Base-by-base conservation (phyloP, 176 grass and related monocot species). In the Triticum urartu region DNA sequence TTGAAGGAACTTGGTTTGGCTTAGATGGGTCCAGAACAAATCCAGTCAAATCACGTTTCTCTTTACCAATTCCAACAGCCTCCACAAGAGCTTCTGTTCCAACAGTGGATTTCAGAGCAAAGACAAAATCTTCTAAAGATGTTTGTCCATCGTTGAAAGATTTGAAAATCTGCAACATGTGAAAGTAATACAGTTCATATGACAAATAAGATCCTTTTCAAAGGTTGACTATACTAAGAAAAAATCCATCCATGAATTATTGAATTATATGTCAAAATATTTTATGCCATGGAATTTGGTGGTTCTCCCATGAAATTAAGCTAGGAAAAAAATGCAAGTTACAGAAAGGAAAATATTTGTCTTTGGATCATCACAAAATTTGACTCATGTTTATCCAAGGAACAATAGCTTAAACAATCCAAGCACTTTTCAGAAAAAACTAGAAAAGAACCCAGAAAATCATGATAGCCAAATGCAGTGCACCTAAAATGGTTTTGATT, bases 41-140 rank as follows among this genome's bases (percentile, higher is more conserved):
- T 80, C 87, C 90, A 20, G 94, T 94, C 84, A 99, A 85, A 86
- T 96, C 97, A 28, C 75, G 79, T 79, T 92, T 93, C 71, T 90
- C 90, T 89, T 92, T 94, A 88, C 94, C 94, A 82, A 99, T 91
- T 40, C 84, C 90, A 81, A 99, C 84, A 6, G 87, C 87, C 68
- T 96, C 94, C 36, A 96, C 89, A 84, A 99, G 79, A 77, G 62
- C 86, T 90, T 87, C 69, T 84, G 81, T 59, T 75, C 94, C 94
- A 86, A 94, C 88, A 74, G 45, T 88, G 40, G 82, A 89, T 92
- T 94, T 99, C 85, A 99, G 87, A 90, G 80, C 22, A 43, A 89
- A 90, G 26, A 90, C 84, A 87, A 96, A 93, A 64, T 96, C 92
- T 67, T 84, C 84, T 70, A 99, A 96, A 78, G 90, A 85, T 67